Evolutionary conservation across 2,329 filamentous ascomycete species (phyloP).

Genomic region (Ascochyta fabae): DNA sequence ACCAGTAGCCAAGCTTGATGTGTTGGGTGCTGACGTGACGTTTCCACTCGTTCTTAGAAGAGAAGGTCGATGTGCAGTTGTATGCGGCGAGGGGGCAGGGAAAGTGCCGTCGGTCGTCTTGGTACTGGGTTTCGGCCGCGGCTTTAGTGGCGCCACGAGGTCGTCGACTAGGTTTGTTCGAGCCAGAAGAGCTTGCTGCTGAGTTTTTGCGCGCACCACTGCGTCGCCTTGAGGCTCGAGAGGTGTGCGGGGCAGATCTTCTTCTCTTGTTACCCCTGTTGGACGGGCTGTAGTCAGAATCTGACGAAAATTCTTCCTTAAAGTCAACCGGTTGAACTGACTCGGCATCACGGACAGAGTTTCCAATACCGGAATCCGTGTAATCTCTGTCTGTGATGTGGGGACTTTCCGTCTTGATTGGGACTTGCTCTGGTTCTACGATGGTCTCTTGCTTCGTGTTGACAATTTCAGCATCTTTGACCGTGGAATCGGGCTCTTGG

Average conservation of each 20-base stretch:
- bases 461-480: constrained; percentile 34
- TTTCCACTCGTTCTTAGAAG: constrained; percentile 94
- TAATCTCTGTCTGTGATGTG: constrained; percentile 22
- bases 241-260: constrained; percentile 37
- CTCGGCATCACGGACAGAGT: constrained; percentile 44
- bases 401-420: constrained; percentile 25
- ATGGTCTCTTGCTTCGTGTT: constrained; percentile 33
- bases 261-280: constrained; percentile 29
- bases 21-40: constrained; percentile 84
- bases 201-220: constrained; percentile 32
- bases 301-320: constrained; percentile 39
- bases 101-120: constrained; percentile 61
- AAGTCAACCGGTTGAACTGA: constrained; percentile 43
- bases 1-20: constrained; percentile 74
- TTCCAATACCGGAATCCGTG: constrained; percentile 36
- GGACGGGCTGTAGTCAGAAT: constrained; percentile 46
- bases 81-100: constrained; percentile 80
- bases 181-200: constrained; percentile 11
- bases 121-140: constrained; percentile 15
- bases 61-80: constrained; percentile 75
- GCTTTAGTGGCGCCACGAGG: constrained; percentile 19
- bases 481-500: constrained; percentile 29
- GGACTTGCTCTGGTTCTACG: constrained; percentile 18
- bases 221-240: constrained; percentile 27
- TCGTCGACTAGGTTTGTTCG: constrained; percentile 28